A percentile compares a stretch with the other conserved stretches of the same genome.
Conservation (phyloP, 2,329 filamentous ascomycete species). For the Calonectria henricotiae region DNA sequence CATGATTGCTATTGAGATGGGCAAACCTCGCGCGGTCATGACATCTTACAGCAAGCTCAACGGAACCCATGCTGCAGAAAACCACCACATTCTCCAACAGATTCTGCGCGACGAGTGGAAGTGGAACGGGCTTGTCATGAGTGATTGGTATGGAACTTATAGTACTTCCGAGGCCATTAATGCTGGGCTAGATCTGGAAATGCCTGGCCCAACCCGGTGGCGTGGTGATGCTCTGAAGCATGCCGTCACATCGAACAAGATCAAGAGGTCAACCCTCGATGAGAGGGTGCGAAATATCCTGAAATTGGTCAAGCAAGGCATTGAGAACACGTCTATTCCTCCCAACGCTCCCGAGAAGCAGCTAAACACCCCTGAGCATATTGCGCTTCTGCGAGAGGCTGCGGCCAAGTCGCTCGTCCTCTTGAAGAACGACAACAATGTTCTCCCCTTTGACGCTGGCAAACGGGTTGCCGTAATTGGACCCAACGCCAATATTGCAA, state of each 20-base stretch:
- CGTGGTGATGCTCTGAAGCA: constrained; percentile 48
- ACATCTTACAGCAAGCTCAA: constrained; percentile 52
- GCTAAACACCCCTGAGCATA: constrained; percentile 48
- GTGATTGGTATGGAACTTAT: constrained; percentile 58
- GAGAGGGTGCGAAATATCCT: constrained; percentile 55
- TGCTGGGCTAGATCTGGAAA: constrained; percentile 56
- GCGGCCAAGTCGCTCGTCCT: constrained; percentile 76
- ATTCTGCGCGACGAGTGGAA: constrained; percentile 56
- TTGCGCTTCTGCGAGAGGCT: constrained; percentile 54
- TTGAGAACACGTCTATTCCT: constrained; percentile 37
- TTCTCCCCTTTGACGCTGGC: constrained; percentile 30
- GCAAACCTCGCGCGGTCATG: constrained; percentile 34
- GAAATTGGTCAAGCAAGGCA: constrained; percentile 52
- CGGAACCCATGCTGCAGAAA: constrained; percentile 48
- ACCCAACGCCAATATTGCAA: constrained; percentile 65
- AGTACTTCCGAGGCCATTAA: constrained; percentile 53
- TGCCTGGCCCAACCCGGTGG: constrained; percentile 57
- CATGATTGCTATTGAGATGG: constrained; percentile 41
- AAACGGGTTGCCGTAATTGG: constrained; percentile 66
- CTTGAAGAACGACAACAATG: constrained; percentile 36
- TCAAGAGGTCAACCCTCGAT: constrained; percentile 51
- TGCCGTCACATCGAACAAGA: constrained; percentile 52
- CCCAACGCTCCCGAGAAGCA: constrained; percentile 39
- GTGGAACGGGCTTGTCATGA: constrained; percentile 57
- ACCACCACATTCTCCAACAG: constrained; percentile 44